Base-by-base conservation (phyloP, 208 protist species). In the Lotmaria passim region DNA sequence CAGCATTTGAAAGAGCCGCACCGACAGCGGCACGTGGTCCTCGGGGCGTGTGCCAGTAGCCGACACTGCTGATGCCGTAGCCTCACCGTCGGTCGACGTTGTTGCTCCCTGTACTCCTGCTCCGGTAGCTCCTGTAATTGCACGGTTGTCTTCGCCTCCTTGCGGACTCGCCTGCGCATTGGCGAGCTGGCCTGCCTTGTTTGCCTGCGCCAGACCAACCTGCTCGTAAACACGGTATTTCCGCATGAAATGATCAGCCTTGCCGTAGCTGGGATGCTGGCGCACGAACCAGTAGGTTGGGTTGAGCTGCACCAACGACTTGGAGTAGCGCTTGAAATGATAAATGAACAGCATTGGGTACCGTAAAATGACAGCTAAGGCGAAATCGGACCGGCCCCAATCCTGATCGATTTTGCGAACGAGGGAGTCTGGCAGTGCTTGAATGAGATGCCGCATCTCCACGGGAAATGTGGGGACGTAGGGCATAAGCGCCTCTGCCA, bases 331-430 rank as follows among this genome's bases (percentile, higher is more conserved):
- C 14, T 43, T 47, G 7, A 47, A 44, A 24, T 65, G 69, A 14
- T 87, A 44, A 26, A 83, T 76, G 58, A 96, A 96, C 0, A 96
- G 70, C 82, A 94, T 91, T n/a, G 89, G 89, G 56, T 94, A 96
- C 36, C 77, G 76, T 14, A 55, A 58, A 53, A 96, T 84, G 10
- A 93, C 55, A 0, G 36, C 33, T 14, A 59, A 50, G 5, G 78
- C 70, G 4, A 83, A 51, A 24, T 62, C 52, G 4, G 57, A 39
- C 6, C 41, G 48, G 10, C 57, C 31, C 15, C 86, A 56, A 41
- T 60, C 34, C 6, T 61, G 17, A 15, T 94, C 75, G 11, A 94
- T 67, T 6, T 23, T 34, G 36, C 73, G 59, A 10, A 78, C 10
- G 0, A 94, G 41, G n/a, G 83, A 60, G 1, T 79, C 75, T 6